Evolutionary conservation across 345 rosid genomes (phyloP), one percentile per base, ranked within the genome.

Genomic region (Noccaea bulbosa): DNA sequence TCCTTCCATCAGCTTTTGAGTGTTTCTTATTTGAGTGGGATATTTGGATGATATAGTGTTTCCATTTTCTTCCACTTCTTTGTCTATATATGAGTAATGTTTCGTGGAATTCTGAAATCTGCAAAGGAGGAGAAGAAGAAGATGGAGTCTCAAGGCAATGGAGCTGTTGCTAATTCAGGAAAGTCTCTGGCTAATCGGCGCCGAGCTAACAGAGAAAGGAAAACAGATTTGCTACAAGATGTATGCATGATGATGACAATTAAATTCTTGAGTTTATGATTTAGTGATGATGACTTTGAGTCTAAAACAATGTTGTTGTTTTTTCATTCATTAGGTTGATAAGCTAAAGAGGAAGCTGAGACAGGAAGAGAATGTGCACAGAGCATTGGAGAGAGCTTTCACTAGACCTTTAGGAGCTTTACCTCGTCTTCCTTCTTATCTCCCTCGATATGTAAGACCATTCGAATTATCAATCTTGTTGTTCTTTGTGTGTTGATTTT

Each of bases 331-430:
- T 61, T 79, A 94, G 99, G 98, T 94, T 70, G 98, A 94, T 84
- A 83, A 87, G 77, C 89, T 94, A 6, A 94, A 86, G 83, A 92
- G 80, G 89, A 92, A 87, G 88, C 96, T 94, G 8, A 87, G 88
- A 76, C 93, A 87, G 34, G 98, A 94, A 64, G 97, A 94, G 91
- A 92, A 94, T 83, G 92, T 94, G 55, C 99, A 92, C 69, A 85
- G 92, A 86, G 97, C 98, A 65, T 62, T 94, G 59, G 98, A 89
- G 81, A 90, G 99, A 43, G 99, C 99, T 75, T 88, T 94, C 74
- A 83, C 81, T 22, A 85, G 99, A 80, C 99, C 97, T 54, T 71
- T 94, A 69, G 99, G 99, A 62, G 88, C 93, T 78, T 89, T 94
- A 14, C 99, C 99, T 73, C 92, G 99, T 72, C 93, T 92, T 58